phyloP scores from a whole-genome alignment of 495 filamentous ascomycete species.

The Choiromyces venosus region DNA sequence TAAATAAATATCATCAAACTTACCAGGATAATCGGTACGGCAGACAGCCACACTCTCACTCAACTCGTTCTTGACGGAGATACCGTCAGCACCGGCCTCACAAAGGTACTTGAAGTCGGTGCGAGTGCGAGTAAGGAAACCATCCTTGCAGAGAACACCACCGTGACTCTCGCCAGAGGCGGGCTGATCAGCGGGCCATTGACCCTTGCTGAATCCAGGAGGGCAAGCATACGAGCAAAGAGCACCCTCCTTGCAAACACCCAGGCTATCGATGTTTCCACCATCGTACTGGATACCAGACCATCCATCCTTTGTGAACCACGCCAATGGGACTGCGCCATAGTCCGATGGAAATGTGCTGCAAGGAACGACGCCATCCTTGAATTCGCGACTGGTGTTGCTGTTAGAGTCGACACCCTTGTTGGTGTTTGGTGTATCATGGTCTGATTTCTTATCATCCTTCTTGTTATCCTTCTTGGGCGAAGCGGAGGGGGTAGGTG shows the following conservation, averaged over 20 bases:
- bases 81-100: slow-evolving; percentile 62
- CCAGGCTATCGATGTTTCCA: slow-evolving; percentile 53
- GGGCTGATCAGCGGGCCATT: slow-evolving; percentile 83
- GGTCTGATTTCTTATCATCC: neutral
- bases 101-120: slow-evolving; percentile 64
- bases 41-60: slow-evolving; percentile 64
- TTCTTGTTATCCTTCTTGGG: neutral
- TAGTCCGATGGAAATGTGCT: slow-evolving; percentile 71
- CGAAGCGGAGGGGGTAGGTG: neutral
- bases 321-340: slow-evolving; percentile 67
- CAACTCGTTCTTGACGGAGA: slow-evolving; percentile 70
- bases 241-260: slow-evolving; percentile 55
- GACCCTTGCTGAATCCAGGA: slow-evolving; percentile 81
- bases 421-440: slow-evolving; percentile 38
- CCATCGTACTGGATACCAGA: slow-evolving; percentile 74
- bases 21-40: slow-evolving; percentile 93
- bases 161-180: slow-evolving; percentile 78
- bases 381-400: slow-evolving; percentile 51
- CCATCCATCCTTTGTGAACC: slow-evolving; percentile 67
- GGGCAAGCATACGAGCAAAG: slow-evolving; percentile 96
- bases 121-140: slow-evolving; percentile 75
- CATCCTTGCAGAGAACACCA: slow-evolving; percentile 75
- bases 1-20: slow-evolving; percentile 18
- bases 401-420: slow-evolving; percentile 54
- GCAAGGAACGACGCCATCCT: slow-evolving; percentile 68